Base-by-base conservation (phyloP, 495 filamentous ascomycete genomes). In the Xylaria curta region DNA sequence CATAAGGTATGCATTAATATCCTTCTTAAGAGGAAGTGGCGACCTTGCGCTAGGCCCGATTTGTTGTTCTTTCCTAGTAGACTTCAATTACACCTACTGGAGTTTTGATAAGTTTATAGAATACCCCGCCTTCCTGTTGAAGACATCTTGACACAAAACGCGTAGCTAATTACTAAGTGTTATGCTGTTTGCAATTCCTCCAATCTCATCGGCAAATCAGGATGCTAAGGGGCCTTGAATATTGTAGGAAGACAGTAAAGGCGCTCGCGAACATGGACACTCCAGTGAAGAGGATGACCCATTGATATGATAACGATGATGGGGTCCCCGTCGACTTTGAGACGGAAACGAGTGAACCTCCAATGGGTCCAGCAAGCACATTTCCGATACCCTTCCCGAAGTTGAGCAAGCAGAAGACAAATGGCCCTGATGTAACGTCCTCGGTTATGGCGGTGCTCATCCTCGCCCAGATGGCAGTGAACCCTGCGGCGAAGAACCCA, bases 401-500 rank as follows among this genome's bases (percentile, higher is more conserved):
- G 4, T 75, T 76, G 58, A 82, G 80, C 19, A 83, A 71, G 19
- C 73, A 74, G 40, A 62, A 74, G 24, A 73, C 78, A 4, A 64
- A 40, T 42, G 59, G 56, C 10, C 40, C 62, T 33, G 62, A 44
- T 31, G 44, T 65, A 21, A 74, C 76, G 19, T 78, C 76, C 21
- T 73, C 68, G 53, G 72, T 80, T 13, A 81, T 71, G 3, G 76
- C 77, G 8, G 58, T 76, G 26, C 62, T 65, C 74, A 82, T 81
- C 24, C 76, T 65, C 2, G 71, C 71, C 69, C 80, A 78, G 58
- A 81, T 66, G 2, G 78, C 72, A 4, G 73, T 73, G 60, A 79
- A 84, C 13, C 79, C 81, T 12, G 74, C 76, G 4, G 70, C 82
- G 72, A 83, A 84, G 73, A 81, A 80, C 26, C 82, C 82, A 62